Evolutionary conservation across 305 asterid genomes (phyloP).

Genomic region (Solanum hybrid): DNA sequence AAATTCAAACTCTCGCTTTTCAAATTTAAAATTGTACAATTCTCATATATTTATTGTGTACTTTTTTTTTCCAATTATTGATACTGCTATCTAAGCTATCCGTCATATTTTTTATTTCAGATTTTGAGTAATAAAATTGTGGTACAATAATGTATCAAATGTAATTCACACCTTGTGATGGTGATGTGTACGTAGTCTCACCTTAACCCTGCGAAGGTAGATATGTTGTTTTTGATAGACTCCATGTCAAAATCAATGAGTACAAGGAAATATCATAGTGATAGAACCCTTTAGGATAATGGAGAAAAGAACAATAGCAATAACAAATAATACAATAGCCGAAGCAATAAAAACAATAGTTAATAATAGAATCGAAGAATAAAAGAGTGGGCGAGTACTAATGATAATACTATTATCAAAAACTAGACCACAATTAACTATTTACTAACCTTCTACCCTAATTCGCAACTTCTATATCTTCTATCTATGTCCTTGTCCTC

Average conservation of each 20-base stretch:
- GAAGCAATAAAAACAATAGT: neutral
- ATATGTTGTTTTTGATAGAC: neutral
- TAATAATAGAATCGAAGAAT: no score
- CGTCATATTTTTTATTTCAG: neutral
- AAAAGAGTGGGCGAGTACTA: neutral
- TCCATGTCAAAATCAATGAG: neutral
- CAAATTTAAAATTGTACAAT: neutral
- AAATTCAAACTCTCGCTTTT: neutral
- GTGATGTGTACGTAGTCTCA: neutral
- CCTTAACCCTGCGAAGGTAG: rapidly evolving
- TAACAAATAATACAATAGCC: neutral
- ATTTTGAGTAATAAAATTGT: neutral
- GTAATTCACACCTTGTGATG: neutral
- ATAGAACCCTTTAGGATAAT: neutral
- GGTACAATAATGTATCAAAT: neutral
- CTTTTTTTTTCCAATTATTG: neutral
- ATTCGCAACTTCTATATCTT: neutral
- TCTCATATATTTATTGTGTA: neutral
- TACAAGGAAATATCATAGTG: neutral
- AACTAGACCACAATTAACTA: neutral
- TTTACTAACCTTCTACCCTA: neutral
- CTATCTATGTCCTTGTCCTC: neutral
- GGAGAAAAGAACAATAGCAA: neutral
- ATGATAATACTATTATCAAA: neutral
- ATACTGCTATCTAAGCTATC: neutral